Percentiles rank a stretch among this genome's conserved stretches.
phyloP scores from a whole-genome alignment of 192 early-diverging fungal genomes.

The Radiomyces spectabilis region DNA sequence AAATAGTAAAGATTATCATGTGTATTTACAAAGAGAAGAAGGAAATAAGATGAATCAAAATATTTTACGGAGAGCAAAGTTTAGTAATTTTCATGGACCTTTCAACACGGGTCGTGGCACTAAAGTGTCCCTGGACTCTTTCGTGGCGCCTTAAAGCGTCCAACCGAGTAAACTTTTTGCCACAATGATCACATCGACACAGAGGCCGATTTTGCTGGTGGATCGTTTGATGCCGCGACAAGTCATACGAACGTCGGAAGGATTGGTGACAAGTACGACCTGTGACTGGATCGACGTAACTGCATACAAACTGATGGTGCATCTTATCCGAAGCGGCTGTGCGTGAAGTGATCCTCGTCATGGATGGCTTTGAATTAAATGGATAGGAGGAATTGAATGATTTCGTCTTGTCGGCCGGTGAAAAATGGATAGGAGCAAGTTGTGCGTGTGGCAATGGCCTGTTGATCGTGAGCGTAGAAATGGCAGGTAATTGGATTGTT shows the following conservation, averaged over 20 bases:
- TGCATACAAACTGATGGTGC: constrained; percentile 11
- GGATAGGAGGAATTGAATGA: background rate
- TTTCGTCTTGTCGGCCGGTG: background rate
- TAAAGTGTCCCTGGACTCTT: constrained; percentile 26
- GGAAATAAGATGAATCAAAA: too few species aligned
- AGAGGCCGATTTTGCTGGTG: constrained; percentile 23
- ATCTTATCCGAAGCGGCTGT: background rate
- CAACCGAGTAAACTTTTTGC: constrained; percentile 25
- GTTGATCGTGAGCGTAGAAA: too few species aligned
- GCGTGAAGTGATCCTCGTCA: background rate
- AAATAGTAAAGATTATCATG: too few species aligned
- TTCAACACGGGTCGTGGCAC: too few species aligned
- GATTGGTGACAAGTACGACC: constrained; percentile 17
- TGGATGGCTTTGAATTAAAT: background rate
- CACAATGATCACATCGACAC: constrained; percentile 19
- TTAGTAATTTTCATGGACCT: too few species aligned
- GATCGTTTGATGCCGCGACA: constrained; percentile 27
- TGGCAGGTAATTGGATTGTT: too few species aligned
- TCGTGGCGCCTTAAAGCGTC: constrained; percentile 29
- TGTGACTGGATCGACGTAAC: constrained; percentile 9
- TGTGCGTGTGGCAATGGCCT: too few species aligned
- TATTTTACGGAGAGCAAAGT: too few species aligned
- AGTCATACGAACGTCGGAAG: constrained; percentile 27
- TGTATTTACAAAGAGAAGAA: too few species aligned
- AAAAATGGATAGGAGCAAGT: background rate